Evolutionary conservation across 371 early-diverging fungal species (phyloP).

Genomic region (Saksenaea oblongispora): DNA sequence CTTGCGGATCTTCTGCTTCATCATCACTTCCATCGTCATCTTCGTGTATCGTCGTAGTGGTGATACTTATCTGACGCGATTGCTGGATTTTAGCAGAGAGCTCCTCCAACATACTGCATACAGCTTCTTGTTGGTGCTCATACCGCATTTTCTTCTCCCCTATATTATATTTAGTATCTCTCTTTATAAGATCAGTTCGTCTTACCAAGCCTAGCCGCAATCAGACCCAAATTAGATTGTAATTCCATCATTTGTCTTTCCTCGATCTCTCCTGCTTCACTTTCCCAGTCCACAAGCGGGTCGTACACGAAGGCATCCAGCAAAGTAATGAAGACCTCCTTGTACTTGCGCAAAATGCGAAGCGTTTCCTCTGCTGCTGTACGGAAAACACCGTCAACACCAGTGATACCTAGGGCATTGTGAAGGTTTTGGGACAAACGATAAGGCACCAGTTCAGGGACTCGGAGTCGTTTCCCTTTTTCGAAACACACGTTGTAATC

Average conservation of each 20-base stretch:
- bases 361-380: constrained; percentile 73
- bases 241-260: constrained; percentile 43
- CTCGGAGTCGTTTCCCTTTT: constrained; percentile 81
- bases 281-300: constrained; percentile 76
- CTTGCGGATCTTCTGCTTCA: constrained; percentile 8
- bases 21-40: constrained; percentile 14
- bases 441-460: constrained; percentile 97
- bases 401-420: constrained; percentile 77
- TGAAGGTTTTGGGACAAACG: constrained; percentile 90
- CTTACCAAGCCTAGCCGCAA: constrained; percentile 41
- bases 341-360: constrained; percentile 75
- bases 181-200: not conserved
- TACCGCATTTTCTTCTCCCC: constrained; percentile 29
- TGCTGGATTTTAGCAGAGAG: constrained; percentile 22
- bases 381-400: constrained; percentile 81
- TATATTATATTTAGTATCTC: not conserved
- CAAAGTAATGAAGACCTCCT: constrained; percentile 81
- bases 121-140: constrained; percentile 18
- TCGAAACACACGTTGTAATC: constrained; percentile 99
- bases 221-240: constrained; percentile 35
- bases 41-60: not conserved
- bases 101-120: constrained; percentile 8
- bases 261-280: constrained; percentile 41
- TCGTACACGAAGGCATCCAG: constrained; percentile 95
- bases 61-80: constrained; percentile 19